These are phyloP conservation scores for Aspergillus fischeri DNA, from an alignment of 2,329 filamentous ascomycete species.

Conservation along the genomic window DNA sequence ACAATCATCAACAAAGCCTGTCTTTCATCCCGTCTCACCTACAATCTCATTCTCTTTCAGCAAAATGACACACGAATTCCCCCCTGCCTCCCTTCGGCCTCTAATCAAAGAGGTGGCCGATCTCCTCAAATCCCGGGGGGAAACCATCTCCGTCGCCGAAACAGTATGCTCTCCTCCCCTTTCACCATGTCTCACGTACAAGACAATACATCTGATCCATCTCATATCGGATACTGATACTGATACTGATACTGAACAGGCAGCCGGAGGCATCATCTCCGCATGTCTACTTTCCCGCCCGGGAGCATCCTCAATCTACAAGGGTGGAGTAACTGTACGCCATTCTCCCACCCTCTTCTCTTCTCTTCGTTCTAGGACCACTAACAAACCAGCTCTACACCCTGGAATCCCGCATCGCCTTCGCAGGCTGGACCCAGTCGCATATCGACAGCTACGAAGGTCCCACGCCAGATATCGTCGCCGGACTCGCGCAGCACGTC, in stretches of 20 bases:
- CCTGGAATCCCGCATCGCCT: conserved; percentile 54
- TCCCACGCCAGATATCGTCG: conserved; percentile 56
- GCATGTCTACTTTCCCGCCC: conserved; percentile 55
- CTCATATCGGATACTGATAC: background rate
- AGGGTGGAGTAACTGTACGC: conserved; percentile 55
- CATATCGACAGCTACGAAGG: conserved; percentile 53
- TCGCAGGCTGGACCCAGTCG: conserved; percentile 58
- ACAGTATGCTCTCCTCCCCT: conserved; percentile 40
- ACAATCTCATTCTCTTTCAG: background rate
- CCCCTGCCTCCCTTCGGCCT: conserved; percentile 34
- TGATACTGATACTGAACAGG: conserved; percentile 31
- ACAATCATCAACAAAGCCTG: background rate
- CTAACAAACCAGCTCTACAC: conserved; percentile 47
- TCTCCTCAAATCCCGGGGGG: conserved; percentile 52
- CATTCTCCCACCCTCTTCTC: background rate
- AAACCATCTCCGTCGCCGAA: conserved; percentile 59
- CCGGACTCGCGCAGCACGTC: conserved; percentile 53
- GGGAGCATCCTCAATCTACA: conserved; percentile 56
- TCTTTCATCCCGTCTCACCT: background rate
- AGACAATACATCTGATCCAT: background rate
- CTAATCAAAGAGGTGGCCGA: conserved; percentile 48
- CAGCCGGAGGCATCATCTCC: conserved; percentile 60
- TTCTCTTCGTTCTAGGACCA: conserved; percentile 2
- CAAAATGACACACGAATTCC: conserved; percentile 21
- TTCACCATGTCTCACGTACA: background rate